Evolutionary conservation across 1,284 basidiomycete genomes (phyloP), one percentile per base, ranked within the genome.

Genomic region (Cryptococcus hybrid): DNA sequence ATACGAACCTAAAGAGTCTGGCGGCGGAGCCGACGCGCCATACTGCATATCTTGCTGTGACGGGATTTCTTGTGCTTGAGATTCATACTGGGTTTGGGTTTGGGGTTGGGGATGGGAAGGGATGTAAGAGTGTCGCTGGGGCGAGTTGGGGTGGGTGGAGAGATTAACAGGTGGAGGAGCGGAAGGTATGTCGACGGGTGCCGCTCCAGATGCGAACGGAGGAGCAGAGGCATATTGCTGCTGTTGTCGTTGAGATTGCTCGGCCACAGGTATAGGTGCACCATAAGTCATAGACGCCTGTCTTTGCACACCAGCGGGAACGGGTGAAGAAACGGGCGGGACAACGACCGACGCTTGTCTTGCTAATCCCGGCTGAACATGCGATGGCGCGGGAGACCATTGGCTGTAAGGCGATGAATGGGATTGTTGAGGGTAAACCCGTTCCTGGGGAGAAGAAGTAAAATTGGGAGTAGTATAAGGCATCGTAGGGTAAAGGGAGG

Each of bases 111-210:
- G 34, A 3, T 53, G 60, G 8, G 18, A 18, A 18, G 18, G 18
- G 18, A 52, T 4, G 50, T 49, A 37, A 30, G 47, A 30, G 15
- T 30, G 47, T 30, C 15, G n/a, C 34, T n/a, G 60, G 5, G 64
- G 67, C 11, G 63, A 60, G 37, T 55, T 55, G 13, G 62, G 69
- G 53, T 65, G 70, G 18, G 58, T 67, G 1, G 67, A 57, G n/a
- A 64, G 44, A 50, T 65, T 64, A 36, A 70, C 58, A n/a, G 65
- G 64, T 13, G 65, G 57, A 13, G 67, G 61, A 43, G 65, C 58
- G 45, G 50, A 47, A 11, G 47, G 34, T 24, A 47, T 13, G 12
- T 47, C 37, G n/a, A 9, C 12, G 35, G 42, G 44, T 1, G 34
- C 13, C 5, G 7, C 7, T 12, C 18, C 18, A 18, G 18, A 18